Base-by-base conservation (phyloP, 2,329 filamentous ascomycete genomes). In the Aspergillus ochraceoroseus region DNA sequence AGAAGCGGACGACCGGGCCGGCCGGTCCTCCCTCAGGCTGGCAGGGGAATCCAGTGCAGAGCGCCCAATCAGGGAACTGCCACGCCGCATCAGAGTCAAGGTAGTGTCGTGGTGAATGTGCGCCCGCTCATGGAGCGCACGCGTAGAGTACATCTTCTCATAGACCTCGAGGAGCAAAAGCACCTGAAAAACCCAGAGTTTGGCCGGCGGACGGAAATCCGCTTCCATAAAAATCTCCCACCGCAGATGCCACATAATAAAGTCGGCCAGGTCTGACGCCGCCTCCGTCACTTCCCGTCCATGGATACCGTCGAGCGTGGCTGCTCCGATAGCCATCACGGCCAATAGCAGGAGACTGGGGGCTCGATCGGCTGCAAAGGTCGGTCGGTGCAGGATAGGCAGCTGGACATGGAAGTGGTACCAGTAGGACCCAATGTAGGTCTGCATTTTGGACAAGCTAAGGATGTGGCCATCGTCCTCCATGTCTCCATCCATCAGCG, bases 51-150 rank as follows among this genome's bases (percentile, higher is more conserved):
- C 90, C 32, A 87, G 73, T 0, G 86, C 79, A 11, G 86, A 87
- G 52, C 87, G 82, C 6, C 89, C 90, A 48, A 95, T 89, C 9
- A 98, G 71, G 2, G 89, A 94, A 54, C 88, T 85, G 4, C 92
- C 92, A 54, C 92, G 79, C 23, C 92, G 83, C 90, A 98, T 96
- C 44, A 96, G 70, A 0, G 89, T 95, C 49, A 98, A 80, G 0
- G 89, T 95, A 0, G 90, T 95, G 9, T 90, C 90, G 60, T 98
- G 92, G 57, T 96, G 90, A 31, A 96, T 95, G 55, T 96, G 90
- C 1, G 90, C 90, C 51, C 92, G 77, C 65, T 98, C 92, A 63
- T 98, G 92, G 20, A 96, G 71, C 43, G 87, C 83, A 49, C 89
- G 78, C 0, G 90, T 95, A 26, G 88, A 92, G 63, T 90, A 96